Conservation (phyloP, 2,329 filamentous ascomycete species). For the Rhinocladiella mackenziei region DNA sequence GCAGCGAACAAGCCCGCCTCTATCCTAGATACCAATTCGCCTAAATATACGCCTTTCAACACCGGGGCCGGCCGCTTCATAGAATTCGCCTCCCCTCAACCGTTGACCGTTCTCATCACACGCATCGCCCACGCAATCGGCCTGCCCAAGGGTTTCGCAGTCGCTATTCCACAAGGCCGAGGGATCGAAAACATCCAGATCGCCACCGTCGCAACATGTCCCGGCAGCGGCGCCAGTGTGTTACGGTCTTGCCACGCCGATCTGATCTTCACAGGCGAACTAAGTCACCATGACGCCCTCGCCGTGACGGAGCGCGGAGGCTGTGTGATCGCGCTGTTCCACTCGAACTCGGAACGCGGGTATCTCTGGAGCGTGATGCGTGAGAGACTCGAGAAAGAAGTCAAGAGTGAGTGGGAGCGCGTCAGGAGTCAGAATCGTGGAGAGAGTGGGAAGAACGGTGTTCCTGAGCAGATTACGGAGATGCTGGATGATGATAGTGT, state of each 20-base stretch:
- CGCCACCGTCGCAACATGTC: slow-evolving; percentile 75
- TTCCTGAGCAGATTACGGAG: slow-evolving; percentile 41
- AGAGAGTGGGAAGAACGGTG: slow-evolving; percentile 32
- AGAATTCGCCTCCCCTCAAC: slow-evolving; percentile 50
- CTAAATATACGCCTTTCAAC: slow-evolving; percentile 39
- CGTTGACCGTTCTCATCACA: slow-evolving; percentile 56
- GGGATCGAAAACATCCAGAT: slow-evolving; percentile 56
- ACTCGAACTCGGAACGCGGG: slow-evolving; percentile 86
- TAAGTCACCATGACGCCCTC: slow-evolving; percentile 88
- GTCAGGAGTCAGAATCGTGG: slow-evolving; percentile 42
- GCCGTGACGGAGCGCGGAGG: slow-evolving; percentile 78
- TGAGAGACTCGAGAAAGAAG: slow-evolving; percentile 56
- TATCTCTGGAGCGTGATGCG: slow-evolving; percentile 72
- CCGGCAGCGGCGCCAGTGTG: slow-evolving; percentile 74
- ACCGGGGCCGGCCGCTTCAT: slow-evolving; percentile 62
- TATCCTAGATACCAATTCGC: slow-evolving; percentile 29
- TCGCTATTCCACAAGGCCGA: slow-evolving; percentile 60
- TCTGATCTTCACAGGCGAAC: slow-evolving; percentile 83
- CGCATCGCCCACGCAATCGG: slow-evolving; percentile 61
- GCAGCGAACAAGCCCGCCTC: slow-evolving; percentile 27
- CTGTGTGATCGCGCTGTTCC: slow-evolving; percentile 79
- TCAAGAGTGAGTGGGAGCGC: slow-evolving; percentile 55
- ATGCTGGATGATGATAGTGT: slow-evolving; percentile 53
- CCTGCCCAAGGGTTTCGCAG: slow-evolving; percentile 60
- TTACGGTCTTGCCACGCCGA: slow-evolving; percentile 58